A percentile compares a stretch with the other conserved stretches of the same genome.
phyloP scores from a whole-genome alignment of 2,329 filamentous ascomycete species.

The Coniochaeta prunicola region DNA sequence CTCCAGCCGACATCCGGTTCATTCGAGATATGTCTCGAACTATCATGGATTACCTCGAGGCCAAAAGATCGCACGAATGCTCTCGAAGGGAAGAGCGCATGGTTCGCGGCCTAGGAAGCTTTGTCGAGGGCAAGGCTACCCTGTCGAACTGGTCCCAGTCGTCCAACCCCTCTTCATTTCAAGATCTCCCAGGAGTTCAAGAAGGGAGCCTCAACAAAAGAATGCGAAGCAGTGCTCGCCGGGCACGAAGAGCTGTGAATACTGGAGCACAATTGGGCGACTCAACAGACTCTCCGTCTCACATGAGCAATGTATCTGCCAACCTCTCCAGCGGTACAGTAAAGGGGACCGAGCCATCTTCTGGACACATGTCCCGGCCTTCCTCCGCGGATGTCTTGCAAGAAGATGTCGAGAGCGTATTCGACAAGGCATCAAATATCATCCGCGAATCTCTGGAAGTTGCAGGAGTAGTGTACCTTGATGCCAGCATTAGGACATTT shows the following conservation, averaged over 20 bases:
- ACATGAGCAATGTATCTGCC: not conserved
- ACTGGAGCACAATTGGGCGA: not conserved
- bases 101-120: slow-evolving; percentile 19
- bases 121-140: slow-evolving; percentile 12
- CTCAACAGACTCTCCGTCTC: not conserved
- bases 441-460: slow-evolving; percentile 34
- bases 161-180: slow-evolving; percentile 9
- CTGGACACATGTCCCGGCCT: not conserved
- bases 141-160: slow-evolving; percentile 12
- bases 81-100: slow-evolving; percentile 27
- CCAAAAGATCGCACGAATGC: slow-evolving; percentile 15
- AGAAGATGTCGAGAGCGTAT: slow-evolving; percentile 16
- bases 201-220: slow-evolving; percentile 14
- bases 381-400: not conserved
- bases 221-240: slow-evolving; percentile 5
- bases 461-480: slow-evolving; percentile 29
- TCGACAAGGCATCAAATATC: slow-evolving; percentile 34
- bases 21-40: slow-evolving; percentile 17
- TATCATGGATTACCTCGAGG: slow-evolving; percentile 29
- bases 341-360: not conserved
- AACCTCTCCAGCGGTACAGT: not conserved
- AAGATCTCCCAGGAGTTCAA: slow-evolving; percentile 6
- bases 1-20: slow-evolving; percentile 17
- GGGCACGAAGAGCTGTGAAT: not conserved
- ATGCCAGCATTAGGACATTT: slow-evolving; percentile 22